Conservation (phyloP, 768 basidiomycete species). For the Naganishia friedmannii region DNA sequence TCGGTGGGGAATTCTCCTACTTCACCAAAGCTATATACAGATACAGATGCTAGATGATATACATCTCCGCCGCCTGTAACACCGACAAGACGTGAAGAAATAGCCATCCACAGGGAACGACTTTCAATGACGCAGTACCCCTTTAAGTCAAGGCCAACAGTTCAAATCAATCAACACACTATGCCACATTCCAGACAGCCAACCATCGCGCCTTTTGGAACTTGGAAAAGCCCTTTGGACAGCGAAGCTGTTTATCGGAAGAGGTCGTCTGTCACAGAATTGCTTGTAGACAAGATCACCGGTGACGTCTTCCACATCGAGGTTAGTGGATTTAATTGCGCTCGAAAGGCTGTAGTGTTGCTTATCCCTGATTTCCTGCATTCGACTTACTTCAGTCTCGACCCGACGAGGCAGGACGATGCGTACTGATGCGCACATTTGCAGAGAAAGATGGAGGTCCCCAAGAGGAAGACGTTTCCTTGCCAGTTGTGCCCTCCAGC, state of each 20-base stretch:
- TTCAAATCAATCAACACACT: not conserved
- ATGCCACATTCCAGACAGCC: not conserved
- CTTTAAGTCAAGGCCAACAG: not conserved
- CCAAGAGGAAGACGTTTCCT: too few relatives aligned
- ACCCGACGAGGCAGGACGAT: conserved; percentile 60
- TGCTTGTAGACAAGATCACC: conserved; percentile 60
- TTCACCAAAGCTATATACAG: not conserved
- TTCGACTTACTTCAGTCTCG: conserved; percentile 54
- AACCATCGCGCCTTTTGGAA: conserved; percentile 57
- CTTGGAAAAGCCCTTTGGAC: conserved; percentile 63
- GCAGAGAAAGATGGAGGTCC: not conserved
- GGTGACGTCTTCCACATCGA: conserved; percentile 58
- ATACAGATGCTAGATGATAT: too few relatives aligned
- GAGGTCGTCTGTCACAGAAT: conserved; percentile 45
- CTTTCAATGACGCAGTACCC: not conserved
- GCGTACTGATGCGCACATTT: conserved; percentile 54
- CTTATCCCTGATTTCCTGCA: not conserved
- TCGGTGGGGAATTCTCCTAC: not conserved
- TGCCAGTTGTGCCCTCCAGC: conserved; percentile 33
- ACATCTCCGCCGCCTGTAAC: not conserved
- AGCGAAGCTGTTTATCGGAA: conserved; percentile 58
- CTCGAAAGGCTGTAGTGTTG: not conserved
- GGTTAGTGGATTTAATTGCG: conserved; percentile 10
- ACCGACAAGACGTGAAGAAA: too few relatives aligned
- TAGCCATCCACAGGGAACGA: not conserved